Base-by-base conservation (phyloP, 192 early-diverging fungal genomes). In the Gigaspora rosea region DNA sequence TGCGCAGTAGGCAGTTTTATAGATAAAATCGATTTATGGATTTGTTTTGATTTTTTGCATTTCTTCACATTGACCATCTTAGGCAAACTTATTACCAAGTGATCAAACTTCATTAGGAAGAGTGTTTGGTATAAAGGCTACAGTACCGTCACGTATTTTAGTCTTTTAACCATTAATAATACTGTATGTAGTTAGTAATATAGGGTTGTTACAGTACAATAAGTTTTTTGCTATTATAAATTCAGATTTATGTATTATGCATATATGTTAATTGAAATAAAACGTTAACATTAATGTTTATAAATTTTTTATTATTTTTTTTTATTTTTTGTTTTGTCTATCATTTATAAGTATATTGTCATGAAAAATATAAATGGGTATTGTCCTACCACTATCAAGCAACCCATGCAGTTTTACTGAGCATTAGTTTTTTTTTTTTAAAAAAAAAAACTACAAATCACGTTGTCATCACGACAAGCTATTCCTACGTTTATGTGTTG, bases 221-320 rank as follows among this genome's bases (percentile, higher is more conserved):
- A 58, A 58, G 57, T 3, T 58, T 58, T 58, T 58, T 58, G 57
- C 57, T 58, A 58, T 58, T 58, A 58, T 18, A 58, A 58, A 58
- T 20, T 58, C 57, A 58, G n/a, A 58, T 58, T 58, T 58, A 58
- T 58, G 57, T 58, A 58, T 58, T 58, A 58, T 58, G 57, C 57
- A 58, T 58, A 58, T 58, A 58, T 58, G 18, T n/a, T 58, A 11
- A 9, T 58, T 15, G 18, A 58, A 58, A 58, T 58, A 58, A 58
- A 58, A 58, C 1, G 4, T 58, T 1, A 58, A 58, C 0, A 27
- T 27, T 27, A 27, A 27, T 27, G 27, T 27, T 18, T 4, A 58
- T 58, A 58, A 58, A 58, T 58, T 58, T 58, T 58, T 58, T 58
- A 58, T 58, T 58, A 58, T 27, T 27, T 27, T 27, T 27, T 27